A percentile compares a stretch with the other conserved stretches of the same genome.
Evolutionary conservation across 2,329 filamentous ascomycete species (phyloP).

Genomic region (Cladosporium sp.): DNA sequence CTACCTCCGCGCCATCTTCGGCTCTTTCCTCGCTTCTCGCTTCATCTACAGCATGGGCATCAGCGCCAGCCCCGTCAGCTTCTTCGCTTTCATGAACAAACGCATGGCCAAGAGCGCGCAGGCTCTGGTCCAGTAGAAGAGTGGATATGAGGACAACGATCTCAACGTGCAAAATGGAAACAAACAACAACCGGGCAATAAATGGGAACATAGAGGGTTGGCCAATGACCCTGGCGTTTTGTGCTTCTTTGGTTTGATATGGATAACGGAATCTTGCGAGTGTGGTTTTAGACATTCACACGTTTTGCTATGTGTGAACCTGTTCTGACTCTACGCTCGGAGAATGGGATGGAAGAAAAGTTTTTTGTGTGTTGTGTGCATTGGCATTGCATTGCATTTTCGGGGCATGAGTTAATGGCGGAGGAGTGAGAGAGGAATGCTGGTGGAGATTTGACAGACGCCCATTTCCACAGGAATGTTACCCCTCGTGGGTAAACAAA

Average conservation of each 20-base stretch:
- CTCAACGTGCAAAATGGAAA: background rate
- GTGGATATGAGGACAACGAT: background rate
- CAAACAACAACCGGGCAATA: background rate
- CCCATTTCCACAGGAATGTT: constrained; percentile 7
- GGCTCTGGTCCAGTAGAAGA: constrained; percentile 18
- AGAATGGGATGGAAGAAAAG: background rate
- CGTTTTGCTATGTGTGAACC: background rate
- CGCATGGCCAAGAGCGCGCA: constrained; percentile 40
- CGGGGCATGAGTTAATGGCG: background rate
- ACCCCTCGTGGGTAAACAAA: background rate
- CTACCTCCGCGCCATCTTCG: constrained; percentile 93
- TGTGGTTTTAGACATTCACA: background rate
- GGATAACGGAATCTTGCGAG: background rate
- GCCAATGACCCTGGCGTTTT: background rate
- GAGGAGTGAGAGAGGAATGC: background rate
- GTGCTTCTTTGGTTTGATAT: background rate
- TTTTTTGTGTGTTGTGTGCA: background rate
- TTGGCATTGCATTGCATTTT: background rate
- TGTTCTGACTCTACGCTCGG: background rate
- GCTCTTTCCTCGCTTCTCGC: constrained; percentile 88
- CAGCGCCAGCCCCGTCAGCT: constrained; percentile 91
- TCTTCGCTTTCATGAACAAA: constrained; percentile 81
- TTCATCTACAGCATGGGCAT: constrained; percentile 97
- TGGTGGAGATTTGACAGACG: background rate
- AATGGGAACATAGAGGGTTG: background rate